Conservation (phyloP, 495 filamentous ascomycete genomes). For the Penicillium waksmanii region DNA sequence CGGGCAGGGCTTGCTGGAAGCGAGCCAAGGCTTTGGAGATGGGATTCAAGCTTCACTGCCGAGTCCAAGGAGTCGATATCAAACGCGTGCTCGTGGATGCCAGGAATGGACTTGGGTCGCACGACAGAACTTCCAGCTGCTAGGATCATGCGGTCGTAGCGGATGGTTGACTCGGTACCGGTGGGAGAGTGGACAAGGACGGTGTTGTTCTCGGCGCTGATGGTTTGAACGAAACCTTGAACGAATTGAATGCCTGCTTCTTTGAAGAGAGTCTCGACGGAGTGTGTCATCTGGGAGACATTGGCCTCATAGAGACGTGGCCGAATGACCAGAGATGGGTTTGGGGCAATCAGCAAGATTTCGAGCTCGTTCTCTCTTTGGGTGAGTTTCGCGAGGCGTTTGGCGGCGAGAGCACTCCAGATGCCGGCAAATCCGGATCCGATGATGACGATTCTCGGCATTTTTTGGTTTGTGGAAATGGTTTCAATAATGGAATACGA, state of each 20-base stretch:
- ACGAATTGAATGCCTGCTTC: constrained; percentile 27
- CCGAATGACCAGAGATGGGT: constrained; percentile 32
- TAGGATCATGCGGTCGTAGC: constrained; percentile 37
- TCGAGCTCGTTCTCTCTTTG: constrained; percentile 24
- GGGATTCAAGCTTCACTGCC: constrained; percentile 21
- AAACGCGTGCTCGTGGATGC: constrained; percentile 33
- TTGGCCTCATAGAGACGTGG: constrained; percentile 41
- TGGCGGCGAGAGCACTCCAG: constrained; percentile 39
- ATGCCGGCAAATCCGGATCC: constrained; percentile 42
- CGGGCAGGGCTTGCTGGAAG: constrained; percentile 16
- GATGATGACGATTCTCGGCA: constrained; percentile 30
- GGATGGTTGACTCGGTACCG: constrained; percentile 16
- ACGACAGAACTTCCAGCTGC: constrained; percentile 38
- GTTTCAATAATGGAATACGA: too few species aligned
- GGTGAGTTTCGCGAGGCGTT: constrained; percentile 28
- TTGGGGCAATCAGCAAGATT: constrained; percentile 35
- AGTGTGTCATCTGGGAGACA: constrained; percentile 24
- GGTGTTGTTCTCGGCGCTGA: constrained; percentile 23
- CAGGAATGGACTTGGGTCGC: constrained; percentile 27
- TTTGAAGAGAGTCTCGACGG: constrained; percentile 29
- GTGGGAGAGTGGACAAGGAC: constrained; percentile 19
- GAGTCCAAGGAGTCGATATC: constrained; percentile 31
- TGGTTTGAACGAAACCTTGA: constrained; percentile 28
- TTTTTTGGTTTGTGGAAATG: background rate
- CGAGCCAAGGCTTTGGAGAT: constrained; percentile 18